These are phyloP conservation scores for Jamesozyma rosinii DNA, from an alignment of 805 yeast species.

Conservation along the genomic window DNA sequence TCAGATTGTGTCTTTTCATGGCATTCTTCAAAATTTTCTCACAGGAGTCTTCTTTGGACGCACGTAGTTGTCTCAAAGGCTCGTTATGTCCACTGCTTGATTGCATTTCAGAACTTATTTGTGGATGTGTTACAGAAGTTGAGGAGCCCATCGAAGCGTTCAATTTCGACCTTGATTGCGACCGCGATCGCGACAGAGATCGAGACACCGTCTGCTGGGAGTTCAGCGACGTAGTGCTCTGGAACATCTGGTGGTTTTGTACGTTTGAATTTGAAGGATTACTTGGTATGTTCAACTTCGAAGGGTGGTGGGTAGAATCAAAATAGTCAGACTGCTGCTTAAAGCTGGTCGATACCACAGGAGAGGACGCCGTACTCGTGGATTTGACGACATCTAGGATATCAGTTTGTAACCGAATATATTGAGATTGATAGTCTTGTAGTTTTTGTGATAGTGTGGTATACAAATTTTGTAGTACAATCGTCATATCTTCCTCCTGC, in stretches of 20 bases:
- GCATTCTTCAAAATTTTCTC: conserved; percentile 81
- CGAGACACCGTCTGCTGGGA: neutral
- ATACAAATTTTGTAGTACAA: conserved; percentile 21
- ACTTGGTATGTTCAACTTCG: neutral
- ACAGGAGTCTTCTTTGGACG: conserved; percentile 87
- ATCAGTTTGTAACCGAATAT: conserved; percentile 23
- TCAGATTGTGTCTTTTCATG: conserved; percentile 72
- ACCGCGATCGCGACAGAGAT: too few relatives aligned
- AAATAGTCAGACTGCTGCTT: neutral
- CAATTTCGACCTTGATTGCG: neutral
- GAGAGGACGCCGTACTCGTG: conserved; percentile 1
- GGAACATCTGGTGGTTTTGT: neutral
- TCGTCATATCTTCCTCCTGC: conserved; percentile 28
- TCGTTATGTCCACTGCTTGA: conserved; percentile 1
- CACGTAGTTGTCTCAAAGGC: conserved; percentile 47
- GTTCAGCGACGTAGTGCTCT: neutral
- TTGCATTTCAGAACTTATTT: neutral
- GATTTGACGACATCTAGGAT: conserved; percentile 24
- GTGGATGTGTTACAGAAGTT: neutral
- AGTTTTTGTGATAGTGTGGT: conserved; percentile 20
- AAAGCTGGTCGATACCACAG: neutral
- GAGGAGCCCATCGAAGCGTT: neutral
- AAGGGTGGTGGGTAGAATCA: neutral
- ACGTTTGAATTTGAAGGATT: neutral
- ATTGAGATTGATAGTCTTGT: conserved; percentile 28